Base-by-base conservation (phyloP, 2,329 filamentous ascomycete genomes). In the Fusarium drepaniforme region DNA sequence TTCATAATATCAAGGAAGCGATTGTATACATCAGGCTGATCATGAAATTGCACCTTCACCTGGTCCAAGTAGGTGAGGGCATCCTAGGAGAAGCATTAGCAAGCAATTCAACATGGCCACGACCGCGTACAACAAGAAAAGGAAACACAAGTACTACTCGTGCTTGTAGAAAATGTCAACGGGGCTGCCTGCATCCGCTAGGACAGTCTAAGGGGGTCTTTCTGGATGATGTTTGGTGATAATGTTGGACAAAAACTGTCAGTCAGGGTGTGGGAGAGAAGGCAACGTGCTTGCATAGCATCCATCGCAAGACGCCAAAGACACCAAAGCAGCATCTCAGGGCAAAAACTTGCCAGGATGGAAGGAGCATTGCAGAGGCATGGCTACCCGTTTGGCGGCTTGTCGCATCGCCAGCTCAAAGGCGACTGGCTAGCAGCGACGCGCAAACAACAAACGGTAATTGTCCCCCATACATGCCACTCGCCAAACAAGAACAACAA, bases 1-100 rank as follows among this genome's bases (percentile, higher is more conserved):
- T 99, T 99, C 97, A 99, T 99, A 59, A 99, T 99, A 78, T 99
- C 97, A 56, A 99, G 86, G 79, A 99, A 98, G 42, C 94, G 90
- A 80, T 98, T 98, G 80, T 99, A 99, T 1, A 99, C 97, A 83
- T 98, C 96, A 5, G 97, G 96, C 77, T 98, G 95, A 74, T 98
- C 96, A 71, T 95, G 94, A 78, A 99, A 99, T 80, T 98, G 96
- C 33, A 98, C 96, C 84, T 99, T 99, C 74, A 99, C 97, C 83
- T 98, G 97, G 81, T 99, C 97, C 28, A 99, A 90, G 81, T 99
- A 99, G 80, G 95, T 98, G 53, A 99, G 89, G 37, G 97, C 97
- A 81, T 91, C 87, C 87, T 90, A 77, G 35, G 49, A 66, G 59
- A 63, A 49, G 35, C 66, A 58, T 72, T 66, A 79, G 76, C 63